Percentiles rank a stretch among this genome's conserved stretches.
phyloP scores from a whole-genome alignment of 176 grass and related monocot species.

The maize (Zea mays) region Zm-B73-REFERENCE-NAM-5.0 NC_050099.1:231391501-231392000 shows the following conservation, averaged over 20 bases:
- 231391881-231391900: constrained; percentile 3
- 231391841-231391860: constrained; percentile 52
- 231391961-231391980: constrained; percentile 45
- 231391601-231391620: constrained; percentile 81
- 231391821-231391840: constrained; percentile 67
- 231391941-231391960: constrained; percentile 33
- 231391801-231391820: constrained; percentile 90
- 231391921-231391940: constrained; percentile 23
- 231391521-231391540: not conserved
- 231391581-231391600: constrained; percentile 68
- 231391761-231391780: constrained; percentile 95
- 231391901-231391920: constrained; percentile 14
- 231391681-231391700: constrained; percentile 81
- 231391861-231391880: constrained; percentile 32
- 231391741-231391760: constrained; percentile 82
- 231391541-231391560: constrained; percentile 4
- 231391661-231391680: constrained; percentile 87
- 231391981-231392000: constrained; percentile 50
- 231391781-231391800: constrained; percentile 87
- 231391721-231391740: constrained; percentile 78
- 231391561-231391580: constrained; percentile 4
- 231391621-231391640: constrained; percentile 78
- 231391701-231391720: constrained; percentile 65
- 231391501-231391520: constrained; percentile 29
- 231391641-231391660: constrained; percentile 92